Evolutionary conservation across 768 basidiomycete genomes (phyloP).

Genomic region (Suillus lakei): DNA sequence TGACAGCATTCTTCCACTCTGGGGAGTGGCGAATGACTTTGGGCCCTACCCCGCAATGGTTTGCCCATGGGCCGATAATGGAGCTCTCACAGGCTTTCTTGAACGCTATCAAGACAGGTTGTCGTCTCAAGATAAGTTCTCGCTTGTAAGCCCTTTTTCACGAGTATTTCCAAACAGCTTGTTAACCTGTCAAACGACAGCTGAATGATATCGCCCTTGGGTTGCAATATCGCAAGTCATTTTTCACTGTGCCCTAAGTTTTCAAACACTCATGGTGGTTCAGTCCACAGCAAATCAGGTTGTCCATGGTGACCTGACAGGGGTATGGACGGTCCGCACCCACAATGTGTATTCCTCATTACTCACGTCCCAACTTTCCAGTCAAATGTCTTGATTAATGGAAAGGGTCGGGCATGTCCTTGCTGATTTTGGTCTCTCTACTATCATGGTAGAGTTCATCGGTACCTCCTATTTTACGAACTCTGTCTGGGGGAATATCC

Average conservation of each 20-base stretch:
- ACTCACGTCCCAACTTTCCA: slow-evolving; percentile 3
- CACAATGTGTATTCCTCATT: background rate
- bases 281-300: slow-evolving; percentile 10
- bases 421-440: slow-evolving; percentile 51
- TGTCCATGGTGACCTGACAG: slow-evolving; percentile 12
- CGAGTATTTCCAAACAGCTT: background rate
- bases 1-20: slow-evolving; percentile 25
- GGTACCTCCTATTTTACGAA: slow-evolving; percentile 38
- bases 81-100: slow-evolving; percentile 19
- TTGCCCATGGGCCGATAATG: slow-evolving; percentile 25
- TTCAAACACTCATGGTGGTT: background rate
- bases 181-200: background rate
- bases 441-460: slow-evolving; percentile 25
- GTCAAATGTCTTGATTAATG: slow-evolving; percentile 50
- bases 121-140: slow-evolving; percentile 14
- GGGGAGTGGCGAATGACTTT: slow-evolving; percentile 22
- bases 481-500: slow-evolving; percentile 41
- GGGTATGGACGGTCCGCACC: background rate
- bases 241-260: background rate
- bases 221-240: background rate
- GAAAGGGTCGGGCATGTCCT: slow-evolving; percentile 45
- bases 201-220: background rate
- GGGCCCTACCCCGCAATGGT: slow-evolving; percentile 27
- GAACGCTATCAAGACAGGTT: slow-evolving; percentile 10
- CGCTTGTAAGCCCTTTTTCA: slow-evolving; percentile 17